phyloP scores from a whole-genome alignment of 306 rosid genomes.

The peach (Prunus persica) region Prunus_persica_NCBIv2 NC_034009.1:26273001-26273500 shows the following conservation, averaged over 20 bases:
- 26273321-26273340: constrained; percentile 84
- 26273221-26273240: constrained; percentile 11
- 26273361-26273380: constrained; percentile 62
- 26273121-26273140: not conserved
- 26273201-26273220: constrained; percentile 6
- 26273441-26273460: constrained; percentile 81
- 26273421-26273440: constrained; percentile 94
- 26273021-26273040: constrained; percentile 87
- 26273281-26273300: constrained; percentile 76
- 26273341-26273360: constrained; percentile 81
- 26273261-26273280: constrained; percentile 59
- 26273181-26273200: constrained; percentile 15
- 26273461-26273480: constrained; percentile 76
- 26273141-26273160: constrained; percentile 78
- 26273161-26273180: constrained; percentile 86
- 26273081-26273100: constrained; percentile 7
- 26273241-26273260: constrained; percentile 21
- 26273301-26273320: constrained; percentile 65
- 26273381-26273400: constrained; percentile 62
- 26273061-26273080: constrained; percentile 11
- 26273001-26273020: constrained; percentile 99
- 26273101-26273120: not conserved
- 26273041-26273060: constrained; percentile 24
- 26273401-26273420: constrained; percentile 87
- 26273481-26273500: constrained; percentile 66